A percentile compares a stretch with the other conserved stretches of the same genome.
phyloP scores from a whole-genome alignment of 495 filamentous ascomycete genomes.

The Talaromyces borbonicus region DNA sequence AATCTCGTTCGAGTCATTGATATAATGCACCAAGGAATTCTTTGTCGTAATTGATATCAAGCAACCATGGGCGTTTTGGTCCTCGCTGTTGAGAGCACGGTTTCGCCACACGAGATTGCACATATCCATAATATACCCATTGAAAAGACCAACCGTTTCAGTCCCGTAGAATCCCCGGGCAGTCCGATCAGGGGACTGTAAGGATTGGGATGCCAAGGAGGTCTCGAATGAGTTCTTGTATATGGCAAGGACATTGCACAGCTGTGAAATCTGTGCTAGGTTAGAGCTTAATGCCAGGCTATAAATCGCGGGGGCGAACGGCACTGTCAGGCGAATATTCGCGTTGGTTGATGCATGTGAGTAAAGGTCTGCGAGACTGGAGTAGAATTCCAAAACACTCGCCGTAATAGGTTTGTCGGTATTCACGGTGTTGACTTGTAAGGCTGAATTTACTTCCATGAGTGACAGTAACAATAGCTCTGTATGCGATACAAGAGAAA shows the following conservation, averaged over 20 bases:
- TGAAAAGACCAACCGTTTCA: conserved; percentile 55
- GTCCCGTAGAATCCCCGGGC: conserved; percentile 11
- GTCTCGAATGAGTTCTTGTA: conserved; percentile 72
- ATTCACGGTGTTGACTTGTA: conserved; percentile 9
- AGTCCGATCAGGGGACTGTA: conserved; percentile 15
- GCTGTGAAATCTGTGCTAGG: conserved; percentile 54
- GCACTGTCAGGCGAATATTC: conserved; percentile 53
- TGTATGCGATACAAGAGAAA: conserved; percentile 44
- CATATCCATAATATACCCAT: conserved; percentile 81
- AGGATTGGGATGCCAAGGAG: conserved; percentile 37
- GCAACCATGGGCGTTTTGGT: conserved; percentile 65
- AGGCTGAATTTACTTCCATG: conserved; percentile 36
- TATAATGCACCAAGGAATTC: conserved; percentile 38
- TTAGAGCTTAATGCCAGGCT: conserved; percentile 55
- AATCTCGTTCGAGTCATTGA: conserved; percentile 27
- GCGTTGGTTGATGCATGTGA: conserved; percentile 39
- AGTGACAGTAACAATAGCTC: conserved; percentile 54
- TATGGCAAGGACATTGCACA: conserved; percentile 53
- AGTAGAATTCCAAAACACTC: conserved; percentile 61
- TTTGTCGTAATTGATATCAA: conserved; percentile 43
- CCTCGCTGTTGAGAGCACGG: conserved; percentile 57
- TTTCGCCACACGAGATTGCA: conserved; percentile 81
- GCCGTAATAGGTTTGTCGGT: conserved; percentile 17
- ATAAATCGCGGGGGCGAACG: conserved; percentile 60
- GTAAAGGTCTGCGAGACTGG: conserved; percentile 44